Evolutionary conservation across 1,284 basidiomycete species (phyloP).

Genomic region (Apiotrichum mycotoxinovorans): DNA sequence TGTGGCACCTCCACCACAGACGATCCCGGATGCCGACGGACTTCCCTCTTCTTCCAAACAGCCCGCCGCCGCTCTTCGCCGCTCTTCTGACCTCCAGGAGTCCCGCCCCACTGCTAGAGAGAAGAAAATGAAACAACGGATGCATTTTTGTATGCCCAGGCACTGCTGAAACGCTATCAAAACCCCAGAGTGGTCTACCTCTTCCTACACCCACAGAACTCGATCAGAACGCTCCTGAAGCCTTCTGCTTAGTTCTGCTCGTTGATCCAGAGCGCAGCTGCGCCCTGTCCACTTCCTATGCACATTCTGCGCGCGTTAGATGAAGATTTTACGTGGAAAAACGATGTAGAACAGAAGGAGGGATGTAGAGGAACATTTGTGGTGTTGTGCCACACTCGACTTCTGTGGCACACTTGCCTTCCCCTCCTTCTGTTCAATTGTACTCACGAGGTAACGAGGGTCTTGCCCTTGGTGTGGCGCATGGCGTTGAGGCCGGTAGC

Average conservation of each 20-base stretch:
- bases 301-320: background rate
- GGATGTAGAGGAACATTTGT: background rate
- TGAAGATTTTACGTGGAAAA: background rate
- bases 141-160: too few species aligned
- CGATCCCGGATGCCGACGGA: too few species aligned
- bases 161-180: too few species aligned
- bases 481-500: constrained; percentile 79
- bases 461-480: constrained; percentile 66
- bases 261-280: constrained; percentile 3
- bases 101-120: too few species aligned
- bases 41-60: too few species aligned
- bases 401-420: background rate
- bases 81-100: too few species aligned
- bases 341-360: background rate
- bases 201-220: too few species aligned
- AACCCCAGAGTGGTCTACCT: too few species aligned
- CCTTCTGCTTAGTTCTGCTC: background rate
- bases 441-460: constrained; percentile 62
- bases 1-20: too few species aligned
- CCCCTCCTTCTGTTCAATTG: background rate
- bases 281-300: background rate
- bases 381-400: background rate
- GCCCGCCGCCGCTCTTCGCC: too few species aligned
- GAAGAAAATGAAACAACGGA: too few species aligned
- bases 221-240: too few species aligned